Base-by-base conservation (phyloP, 1,284 basidiomycete species). In the Papiliotrema nemorosa region DNA sequence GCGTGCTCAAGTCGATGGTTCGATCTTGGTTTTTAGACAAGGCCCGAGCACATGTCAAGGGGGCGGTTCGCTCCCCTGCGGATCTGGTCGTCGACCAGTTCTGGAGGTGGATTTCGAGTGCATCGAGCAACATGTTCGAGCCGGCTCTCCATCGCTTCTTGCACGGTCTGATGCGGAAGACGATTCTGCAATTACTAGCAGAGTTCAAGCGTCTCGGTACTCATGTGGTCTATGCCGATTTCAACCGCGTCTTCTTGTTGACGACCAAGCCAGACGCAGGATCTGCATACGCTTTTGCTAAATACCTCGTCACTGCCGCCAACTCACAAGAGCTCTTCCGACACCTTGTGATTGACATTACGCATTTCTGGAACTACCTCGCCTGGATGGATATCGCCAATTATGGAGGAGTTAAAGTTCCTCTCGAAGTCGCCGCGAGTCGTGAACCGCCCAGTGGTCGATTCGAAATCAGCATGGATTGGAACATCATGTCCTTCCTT, bases 371-470 rank as follows among this genome's bases (percentile, higher is more conserved):
- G 78, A 93, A 98, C 74, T 92, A 90, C 67, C 78, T 98, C 21
- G 75, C 97, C 7, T 96, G 92, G 81, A 90, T 97, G 89, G 96
- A 99, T 72, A 81, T 84, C 20, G 90, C 91, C 36, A 99, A 98
- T 72, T 84, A 88, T 72, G 90, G 88, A 20, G 94, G 91, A 3
- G 82, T 98, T 47, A 84, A 93, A 35, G 91, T 90, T 62, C 47
- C 72, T 4, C 84, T 87, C 0, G 80, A 84, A 37, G 50, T 66
- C 6, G 73, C 66, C 16, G 53, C 65, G 44, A 56, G 55, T 50
- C 52, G 54, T 26, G 49, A 62, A 21, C 60, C 57, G 3, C 58
- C 69, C 3, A 46, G 62, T 0, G 37, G 60, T 14, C 56, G 64
- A 38, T 67, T 72, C 52, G 67, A 72, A 36, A 79, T 96, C 51